Percentiles rank a stretch among this genome's conserved stretches.
Evolutionary conservation across 176 grass and related monocot genomes (phyloP).

Genomic region (Musa schizocarpa): DNA sequence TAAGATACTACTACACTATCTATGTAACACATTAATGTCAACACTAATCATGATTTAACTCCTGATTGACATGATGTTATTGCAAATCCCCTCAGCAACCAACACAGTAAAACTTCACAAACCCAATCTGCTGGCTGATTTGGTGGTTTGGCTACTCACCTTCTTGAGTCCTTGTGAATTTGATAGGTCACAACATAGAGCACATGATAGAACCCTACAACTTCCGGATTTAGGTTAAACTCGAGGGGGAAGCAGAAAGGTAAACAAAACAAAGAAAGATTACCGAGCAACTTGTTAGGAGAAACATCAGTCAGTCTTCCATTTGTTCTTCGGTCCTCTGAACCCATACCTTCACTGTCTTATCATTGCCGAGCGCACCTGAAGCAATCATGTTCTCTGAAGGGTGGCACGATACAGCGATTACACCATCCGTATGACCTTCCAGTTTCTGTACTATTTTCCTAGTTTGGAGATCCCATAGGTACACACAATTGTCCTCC

Average conservation of each 20-base stretch:
- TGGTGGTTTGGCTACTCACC: not conserved
- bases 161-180: constrained; percentile 12
- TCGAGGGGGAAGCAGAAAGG: not conserved
- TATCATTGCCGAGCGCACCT: constrained; percentile 65
- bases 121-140: not conserved
- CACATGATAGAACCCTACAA: not conserved
- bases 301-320: constrained; percentile 20
- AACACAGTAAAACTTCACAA: not conserved
- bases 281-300: not conserved
- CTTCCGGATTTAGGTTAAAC: not conserved
- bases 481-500: constrained; percentile 76
- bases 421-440: constrained; percentile 65
- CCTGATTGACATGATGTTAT: not conserved
- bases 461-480: constrained; percentile 93
- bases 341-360: constrained; percentile 82
- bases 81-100: not conserved
- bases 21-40: not conserved
- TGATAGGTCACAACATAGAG: constrained; percentile 10
- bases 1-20: not conserved
- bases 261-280: not conserved
- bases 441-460: constrained; percentile 83
- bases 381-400: constrained; percentile 79
- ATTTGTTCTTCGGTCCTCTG: constrained; percentile 51
- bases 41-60: not conserved
- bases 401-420: constrained; percentile 82